Base-by-base conservation (phyloP, 2,329 filamentous ascomycete genomes). In the Fusarium sp. region DNA sequence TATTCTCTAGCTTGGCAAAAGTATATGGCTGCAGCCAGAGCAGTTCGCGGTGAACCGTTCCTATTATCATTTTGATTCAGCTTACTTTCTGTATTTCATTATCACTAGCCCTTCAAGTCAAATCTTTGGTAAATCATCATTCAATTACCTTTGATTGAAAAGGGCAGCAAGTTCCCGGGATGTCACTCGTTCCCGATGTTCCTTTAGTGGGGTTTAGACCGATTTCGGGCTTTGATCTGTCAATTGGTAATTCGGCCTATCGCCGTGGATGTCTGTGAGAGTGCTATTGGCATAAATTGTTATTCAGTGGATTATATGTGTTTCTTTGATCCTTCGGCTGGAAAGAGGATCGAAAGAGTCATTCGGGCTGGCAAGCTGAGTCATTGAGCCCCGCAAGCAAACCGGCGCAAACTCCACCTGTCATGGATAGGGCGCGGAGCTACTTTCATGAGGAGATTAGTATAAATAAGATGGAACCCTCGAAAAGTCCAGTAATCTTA, bases 71-170 rank as follows among this genome's bases (percentile, higher is more conserved):
- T 11, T 47, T 16, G 23, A 46, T 28, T 15, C 18, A 5, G 4
- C 6, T 21, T 7, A 6, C 6, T 44, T 18, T 19, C 30, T 9
- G 2, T 9, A 28, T 12, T 13, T 21, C 5, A 9, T 3, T 21
- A 21, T 4, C 3, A 11, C 13, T n/a, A 11, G 6, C 9, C 21
- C 15, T 18, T n/a, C 5, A n/a, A 18, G 2, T n/a, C 3, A 6
- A 5, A n/a, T 32, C 3, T 5, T 6, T n/a, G 2, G 1, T 9
- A 6, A 16, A 9, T 9, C n/a, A 9, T 9, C 5, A 9, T 18
- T 50, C 16, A 23, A 7, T 50, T 23, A 6, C 21, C 16, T 33
- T 7, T 18, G 16, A 19, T 6, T 6, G 3, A 32, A 32, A 18
- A 32, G 8, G 21, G 5, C n/a, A 12, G 10, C 3, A 25, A 2